These are phyloP conservation scores for Rhinocladiella mackenziei DNA, from an alignment of 2,329 filamentous ascomycete genomes.

Conservation along the genomic window DNA sequence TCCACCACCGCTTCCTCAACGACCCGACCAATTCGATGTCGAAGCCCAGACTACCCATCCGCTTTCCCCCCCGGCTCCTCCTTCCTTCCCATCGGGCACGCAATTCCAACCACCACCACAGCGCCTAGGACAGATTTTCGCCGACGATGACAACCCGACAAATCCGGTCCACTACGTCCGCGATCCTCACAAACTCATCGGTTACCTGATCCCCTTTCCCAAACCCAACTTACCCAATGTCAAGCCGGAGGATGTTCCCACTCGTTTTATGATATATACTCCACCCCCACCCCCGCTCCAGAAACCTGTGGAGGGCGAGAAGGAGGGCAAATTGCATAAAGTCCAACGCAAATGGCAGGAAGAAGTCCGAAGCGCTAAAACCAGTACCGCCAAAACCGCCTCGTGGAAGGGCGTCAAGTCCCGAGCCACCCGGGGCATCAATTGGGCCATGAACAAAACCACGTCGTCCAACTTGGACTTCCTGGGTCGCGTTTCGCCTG, in stretches of 20 bases:
- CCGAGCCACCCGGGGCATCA: slow-evolving; percentile 39
- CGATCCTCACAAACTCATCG: slow-evolving; percentile 42
- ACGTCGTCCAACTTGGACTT: slow-evolving; percentile 44
- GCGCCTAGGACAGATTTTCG: slow-evolving; percentile 18
- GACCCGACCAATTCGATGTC: too few relatives aligned
- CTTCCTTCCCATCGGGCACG: slow-evolving; percentile 3
- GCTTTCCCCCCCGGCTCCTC: too few relatives aligned
- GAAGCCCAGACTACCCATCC: too few relatives aligned
- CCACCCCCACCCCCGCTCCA: slow-evolving; percentile 42
- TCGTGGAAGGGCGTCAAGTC: slow-evolving; percentile 45
- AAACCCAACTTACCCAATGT: slow-evolving; percentile 38
- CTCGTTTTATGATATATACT: slow-evolving; percentile 45
- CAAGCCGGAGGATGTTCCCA: slow-evolving; percentile 34
- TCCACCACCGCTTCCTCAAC: too few relatives aligned
- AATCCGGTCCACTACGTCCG: slow-evolving; percentile 41
- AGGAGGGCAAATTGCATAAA: slow-evolving; percentile 42
- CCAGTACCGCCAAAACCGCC: slow-evolving; percentile 38
- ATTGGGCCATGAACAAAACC: slow-evolving; percentile 41
- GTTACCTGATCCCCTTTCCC: slow-evolving; percentile 45
- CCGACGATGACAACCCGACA: slow-evolving; percentile 27
- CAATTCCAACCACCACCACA: slow-evolving; percentile 24
- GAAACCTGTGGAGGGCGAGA: slow-evolving; percentile 41
- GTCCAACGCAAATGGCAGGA: slow-evolving; percentile 46
- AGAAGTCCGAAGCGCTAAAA: slow-evolving; percentile 43
- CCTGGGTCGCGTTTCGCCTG: slow-evolving; percentile 37